Evolutionary conservation across 2,329 filamentous ascomycete genomes (phyloP), one percentile per base, ranked within the genome.

Genomic region (Bipolaris victoriae): DNA sequence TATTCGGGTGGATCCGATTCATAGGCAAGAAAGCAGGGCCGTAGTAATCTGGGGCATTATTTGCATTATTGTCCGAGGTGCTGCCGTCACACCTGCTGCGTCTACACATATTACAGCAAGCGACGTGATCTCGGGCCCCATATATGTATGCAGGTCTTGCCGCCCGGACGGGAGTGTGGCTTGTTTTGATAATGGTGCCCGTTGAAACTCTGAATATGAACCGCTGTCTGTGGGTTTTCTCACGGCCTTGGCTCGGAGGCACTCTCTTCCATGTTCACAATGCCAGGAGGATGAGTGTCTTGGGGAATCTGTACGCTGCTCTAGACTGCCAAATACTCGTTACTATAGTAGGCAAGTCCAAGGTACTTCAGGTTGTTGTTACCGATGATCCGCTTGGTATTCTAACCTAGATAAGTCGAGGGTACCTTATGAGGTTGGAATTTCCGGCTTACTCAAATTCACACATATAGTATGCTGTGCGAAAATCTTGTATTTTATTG

Each of bases 1-100:
- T 41, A 16, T 24, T 26, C 18, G 35, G 15, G 29, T 18, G 43
- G 13, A 20, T 41, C 24, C 31, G 35, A 48, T 39, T 39, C 24
- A 48, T 22, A 18, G 26, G 9, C 16, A 41, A 24, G 36, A 10
- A 41, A 35, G 5, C 29, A 18, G 13, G 22, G 26, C 35, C 22
- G 33, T 35, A 10, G 22, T 29, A 18, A 39, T 29, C n/a, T 31
- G 26, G 41, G 41, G 13, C 43, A 2, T 35, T 22, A 37, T 18
- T 10, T 7, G 26, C 36, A 16, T 33, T 18, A 13, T n/a, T 7
- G 18, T 45, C 49, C 51, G 51, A 54, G 36, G 51, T 49, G 26
- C 3, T 16, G 44, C 51, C 51, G 51, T 26, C 9, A 36, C 44
- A 53, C 15, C 15, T 33, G 18, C 36, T n/a, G 13, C n/a, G 9